Base-by-base conservation (phyloP, 495 filamentous ascomycete genomes). In the Niebla homalea region DNA sequence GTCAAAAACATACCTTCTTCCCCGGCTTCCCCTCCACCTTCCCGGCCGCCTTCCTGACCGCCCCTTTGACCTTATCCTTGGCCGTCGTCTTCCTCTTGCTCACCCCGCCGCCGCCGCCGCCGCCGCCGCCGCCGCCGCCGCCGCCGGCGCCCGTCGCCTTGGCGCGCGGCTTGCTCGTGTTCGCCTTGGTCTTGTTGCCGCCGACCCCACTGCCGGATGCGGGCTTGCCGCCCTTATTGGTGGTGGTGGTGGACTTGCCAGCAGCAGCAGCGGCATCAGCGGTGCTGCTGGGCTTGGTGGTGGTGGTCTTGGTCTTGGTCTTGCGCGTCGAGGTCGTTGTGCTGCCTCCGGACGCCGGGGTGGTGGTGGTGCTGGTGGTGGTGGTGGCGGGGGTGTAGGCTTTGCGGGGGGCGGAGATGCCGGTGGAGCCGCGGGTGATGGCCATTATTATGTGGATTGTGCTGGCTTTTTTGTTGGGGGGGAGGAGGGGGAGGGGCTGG, bases 1-100 rank as follows among this genome's bases (percentile, higher is more conserved):
- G 12, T 10, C 4, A 45, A 12, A 5, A 32, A 43, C 57, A 32
- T 52, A 59, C 57, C 58, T 60, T 57, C 52, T 58, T 60, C 16
- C 48, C 58, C 21, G 58, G 58, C 44, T 60, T 60, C 25, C 55
- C 46, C 36, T 59, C 47, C 6, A 59, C 23, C 19, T 49, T 49
- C 1, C 58, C 58, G 12, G 47, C 56, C 0, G 26, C 49, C 48
- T 58, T 58, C 40, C 55, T 56, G 5, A 52, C 49, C 11, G 50
- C 42, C 2, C 58, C 58, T n/a, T 53, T 46, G 2, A 59, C 58
- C 57, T 61, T 61, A 25, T 61, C 56, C 46, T 36, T 22, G 14
- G 55, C 15, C 0, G 35, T 53, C 8, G 54, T 25, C 23, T 49
- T 52, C 16, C 56, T 43, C 26, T 55, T 53, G 11, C 51, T 53